Base-by-base conservation (phyloP, 202 grass and related monocot genomes). In the Musa balbisiana region DNA sequence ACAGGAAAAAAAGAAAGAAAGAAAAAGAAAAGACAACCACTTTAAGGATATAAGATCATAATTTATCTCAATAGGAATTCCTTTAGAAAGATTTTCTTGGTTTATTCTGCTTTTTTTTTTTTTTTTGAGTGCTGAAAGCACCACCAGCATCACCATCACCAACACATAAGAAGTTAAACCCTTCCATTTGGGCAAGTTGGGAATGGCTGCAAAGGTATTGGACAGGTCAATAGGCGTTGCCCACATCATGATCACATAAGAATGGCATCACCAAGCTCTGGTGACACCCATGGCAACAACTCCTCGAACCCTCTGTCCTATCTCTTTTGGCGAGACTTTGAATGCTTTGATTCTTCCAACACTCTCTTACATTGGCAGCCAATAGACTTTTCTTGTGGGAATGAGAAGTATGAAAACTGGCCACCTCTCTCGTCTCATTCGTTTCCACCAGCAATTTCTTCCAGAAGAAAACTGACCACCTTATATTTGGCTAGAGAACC, bases 211-310 rank as follows among this genome's bases (percentile, higher is more conserved):
- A 43, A 5, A 43, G 33, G 33, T 43, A 0, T 43, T 27, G 26
- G 26, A 27, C 26, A 27, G 26, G 26, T 27, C 26, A 33, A 4
- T 2, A 43, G 33, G 33, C 4, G 6, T 43, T 43, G 33, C 65
- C 13, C 11, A 67, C 67, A 70, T 70, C 67, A 70, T 70, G 67
- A 51, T 70, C 16, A 70, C 43, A 8, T 51, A 70, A 70, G 43
- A 16, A 51, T 70, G 67, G n/a, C 67, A 70, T 70, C 43, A 21
- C 8, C 14, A 49, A 50, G 0, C 21, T 17, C 33, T 43, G 3
- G 33, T 43, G 33, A 50, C 9, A 51, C 6, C 20, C 8, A 20
- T 3, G 3, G 3, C 19, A 22, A 65, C 63, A 65, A 65, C 9
- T 65, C 9, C 17, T 70, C 10, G 8, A 70, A 9, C 15, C 14